Evolutionary conservation across 805 yeast genomes (phyloP).

Genomic region (Teunomyces pallodes): DNA sequence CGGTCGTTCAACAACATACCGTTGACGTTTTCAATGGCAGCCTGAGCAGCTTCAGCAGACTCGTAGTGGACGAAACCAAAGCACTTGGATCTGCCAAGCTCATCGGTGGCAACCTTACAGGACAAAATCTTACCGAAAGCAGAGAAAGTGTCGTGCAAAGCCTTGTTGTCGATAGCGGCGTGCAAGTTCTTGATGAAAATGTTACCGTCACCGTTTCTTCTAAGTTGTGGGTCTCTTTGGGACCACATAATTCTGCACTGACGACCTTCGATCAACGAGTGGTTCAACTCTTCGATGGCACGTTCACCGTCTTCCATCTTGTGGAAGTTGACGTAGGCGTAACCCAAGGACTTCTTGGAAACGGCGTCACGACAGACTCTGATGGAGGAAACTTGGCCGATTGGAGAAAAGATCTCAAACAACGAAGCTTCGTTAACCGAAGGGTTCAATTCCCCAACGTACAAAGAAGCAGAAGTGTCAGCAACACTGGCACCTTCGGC

Average conservation of each 20-base stretch:
- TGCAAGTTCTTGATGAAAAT: constrained; percentile 97
- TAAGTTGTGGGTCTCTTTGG: constrained; percentile 94
- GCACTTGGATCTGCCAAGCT: constrained; percentile 86
- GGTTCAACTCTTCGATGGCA: constrained; percentile 95
- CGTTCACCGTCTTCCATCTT: constrained; percentile 84
- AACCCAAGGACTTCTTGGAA: constrained; percentile 94
- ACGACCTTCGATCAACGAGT: constrained; percentile 87
- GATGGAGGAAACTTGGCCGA: constrained; percentile 94
- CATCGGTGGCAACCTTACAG: constrained; percentile 96
- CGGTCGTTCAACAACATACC: constrained; percentile 97
- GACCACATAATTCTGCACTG: constrained; percentile 99
- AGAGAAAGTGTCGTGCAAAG: constrained; percentile 95
- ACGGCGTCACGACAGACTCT: constrained; percentile 99
- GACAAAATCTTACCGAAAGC: constrained; percentile 95
- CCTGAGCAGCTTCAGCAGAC: constrained; percentile 84
- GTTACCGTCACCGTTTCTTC: constrained; percentile 96
- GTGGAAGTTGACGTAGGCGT: constrained; percentile 97
- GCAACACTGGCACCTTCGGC: constrained; percentile 38
- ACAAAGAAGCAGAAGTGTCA: constrained; percentile 77
- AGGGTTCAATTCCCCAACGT: constrained; percentile 96
- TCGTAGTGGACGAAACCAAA: constrained; percentile 98
- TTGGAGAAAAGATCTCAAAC: constrained; percentile 90
- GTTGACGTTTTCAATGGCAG: constrained; percentile 95
- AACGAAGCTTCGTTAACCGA: constrained; percentile 90
- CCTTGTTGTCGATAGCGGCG: constrained; percentile 98